A percentile compares a stretch with the other conserved stretches of the same genome.
Conservation (phyloP, 2,329 filamentous ascomycete species). For the Cladosporium sp. region DNA sequence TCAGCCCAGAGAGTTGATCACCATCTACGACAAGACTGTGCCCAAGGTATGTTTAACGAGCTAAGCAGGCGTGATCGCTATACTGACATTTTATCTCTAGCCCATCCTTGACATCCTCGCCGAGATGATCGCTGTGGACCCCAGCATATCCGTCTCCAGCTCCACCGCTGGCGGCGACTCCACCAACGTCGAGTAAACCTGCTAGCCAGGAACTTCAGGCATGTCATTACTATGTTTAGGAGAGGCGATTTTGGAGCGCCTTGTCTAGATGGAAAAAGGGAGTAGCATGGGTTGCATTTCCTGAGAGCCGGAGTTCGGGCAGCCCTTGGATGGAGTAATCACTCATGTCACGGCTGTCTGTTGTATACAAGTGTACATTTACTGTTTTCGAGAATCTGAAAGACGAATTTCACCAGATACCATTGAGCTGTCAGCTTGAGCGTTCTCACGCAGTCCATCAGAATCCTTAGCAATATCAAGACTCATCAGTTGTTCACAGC, state of each 20-base stretch:
- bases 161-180: conserved; percentile 19
- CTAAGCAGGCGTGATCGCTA: too few species aligned
- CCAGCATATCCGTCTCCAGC: conserved; percentile 45
- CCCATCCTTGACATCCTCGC: conserved; percentile 92
- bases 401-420: too few species aligned
- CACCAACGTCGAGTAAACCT: conserved; percentile 9
- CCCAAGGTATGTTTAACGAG: conserved; percentile 65
- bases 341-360: conserved; percentile 3
- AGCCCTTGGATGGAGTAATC: neutral
- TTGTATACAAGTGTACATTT: conserved; percentile 14
- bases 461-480: too few species aligned
- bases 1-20: conserved; percentile 84
- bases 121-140: conserved; percentile 95
- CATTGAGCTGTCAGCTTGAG: too few species aligned
- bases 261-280: neutral
- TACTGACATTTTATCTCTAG: conserved; percentile 41
- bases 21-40: conserved; percentile 97
- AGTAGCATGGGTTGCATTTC: conserved; percentile 11
- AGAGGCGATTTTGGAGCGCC: neutral
- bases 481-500: too few species aligned
- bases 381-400: conserved; percentile 5
- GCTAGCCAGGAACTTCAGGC: neutral
- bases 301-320: conserved; percentile 4
- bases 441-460: too few species aligned
- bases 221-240: neutral